Base-by-base conservation (phyloP, 2,329 filamentous ascomycete genomes). In the Diaporthe citriasiana region DNA sequence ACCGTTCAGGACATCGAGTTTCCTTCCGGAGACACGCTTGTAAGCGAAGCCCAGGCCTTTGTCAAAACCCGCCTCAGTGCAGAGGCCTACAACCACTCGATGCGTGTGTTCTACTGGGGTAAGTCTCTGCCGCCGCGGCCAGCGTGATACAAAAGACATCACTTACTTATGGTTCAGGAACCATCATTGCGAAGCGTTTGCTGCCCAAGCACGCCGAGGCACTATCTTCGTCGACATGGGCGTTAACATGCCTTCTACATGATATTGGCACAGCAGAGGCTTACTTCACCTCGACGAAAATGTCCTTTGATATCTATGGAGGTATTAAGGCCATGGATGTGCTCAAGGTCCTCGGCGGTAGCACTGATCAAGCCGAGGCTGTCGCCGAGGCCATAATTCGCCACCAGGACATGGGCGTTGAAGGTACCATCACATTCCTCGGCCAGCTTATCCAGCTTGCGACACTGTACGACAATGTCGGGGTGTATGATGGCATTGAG, bases 331-430 rank as follows among this genome's bases (percentile, higher is more conserved):
- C 57, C 9, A 60, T 40, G 38, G 57, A 60, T 35, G 57, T 60
- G 8, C n/a, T 60, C n/a, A 30, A 12, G n/a, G 57, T 60, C 38
- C 57, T 60, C 13, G 57, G 57, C 15, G n/a, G 57, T 17, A 27
- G 35, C 57, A 19, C 38, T 17, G 57, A 60, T 3, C 57, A 60
- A 38, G 57, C 57, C n/a, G 57, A 60, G 35, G 57, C 57, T 15
- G 57, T 60, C n/a, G 57, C 57, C 57, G 57, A 60, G 57, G 57
- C 57, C 57, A 60, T 60, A 35, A 42, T 60, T 15, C 57, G 57
- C 35, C 57, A 60, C n/a, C 38, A 60, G 57, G 57, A 60, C n/a
- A 42, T 42, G 57, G 57, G 57, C 15, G n/a, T 42, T 7, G 57
- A 60, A n/a, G 57, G 57, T 15, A 60, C 57, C 35, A 60, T 60